Percentiles rank a stretch among this genome's conserved stretches.
Evolutionary conservation across 148 eudicot species (phyloP).

Genomic region (Rhododendron molle): DNA sequence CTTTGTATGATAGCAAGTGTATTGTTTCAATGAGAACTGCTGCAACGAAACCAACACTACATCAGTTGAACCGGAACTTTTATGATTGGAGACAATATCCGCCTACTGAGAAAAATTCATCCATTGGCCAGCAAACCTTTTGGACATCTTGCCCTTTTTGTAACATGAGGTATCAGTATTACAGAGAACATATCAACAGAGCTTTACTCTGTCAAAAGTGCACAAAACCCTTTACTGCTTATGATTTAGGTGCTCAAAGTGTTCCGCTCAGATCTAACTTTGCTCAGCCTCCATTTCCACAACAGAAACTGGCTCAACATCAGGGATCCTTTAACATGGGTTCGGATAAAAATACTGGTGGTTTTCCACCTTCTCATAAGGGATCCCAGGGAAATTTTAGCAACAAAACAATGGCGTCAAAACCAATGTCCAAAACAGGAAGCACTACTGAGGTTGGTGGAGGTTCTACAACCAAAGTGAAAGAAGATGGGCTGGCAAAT

Average conservation of each 20-base stretch:
- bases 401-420: conserved; percentile 11
- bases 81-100: conserved; percentile 6
- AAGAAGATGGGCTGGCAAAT: conserved; percentile 3
- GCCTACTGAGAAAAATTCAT: conserved; percentile 10
- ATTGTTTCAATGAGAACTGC: conserved; percentile 14
- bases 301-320: conserved; percentile 12
- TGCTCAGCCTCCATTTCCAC: conserved; percentile 10
- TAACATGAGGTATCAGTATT: conserved; percentile 22
- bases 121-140: conserved; percentile 15
- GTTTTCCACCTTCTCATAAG: conserved; percentile 12
- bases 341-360: conserved; percentile 5
- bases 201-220: conserved; percentile 30
- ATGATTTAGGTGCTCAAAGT: conserved; percentile 22
- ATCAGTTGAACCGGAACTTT: conserved; percentile 19
- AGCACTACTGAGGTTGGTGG: conserved; percentile 15
- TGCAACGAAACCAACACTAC: conserved; percentile 11
- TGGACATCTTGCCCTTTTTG: conserved; percentile 44
- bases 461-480: conserved; percentile 8
- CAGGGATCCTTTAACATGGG: conserved; percentile 4
- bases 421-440: conserved; percentile 1
- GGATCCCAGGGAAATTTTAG: conserved; percentile 13
- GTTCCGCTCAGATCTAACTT: conserved; percentile 3
- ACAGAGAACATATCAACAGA: conserved; percentile 18
- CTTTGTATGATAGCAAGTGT: conserved; percentile 27
- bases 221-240: conserved; percentile 23